A percentile compares a stretch with the other conserved stretches of the same genome.
phyloP scores from a whole-genome alignment of 2,329 filamentous ascomycete genomes.

The Teratosphaeria pseudoeucalypti region DNA sequence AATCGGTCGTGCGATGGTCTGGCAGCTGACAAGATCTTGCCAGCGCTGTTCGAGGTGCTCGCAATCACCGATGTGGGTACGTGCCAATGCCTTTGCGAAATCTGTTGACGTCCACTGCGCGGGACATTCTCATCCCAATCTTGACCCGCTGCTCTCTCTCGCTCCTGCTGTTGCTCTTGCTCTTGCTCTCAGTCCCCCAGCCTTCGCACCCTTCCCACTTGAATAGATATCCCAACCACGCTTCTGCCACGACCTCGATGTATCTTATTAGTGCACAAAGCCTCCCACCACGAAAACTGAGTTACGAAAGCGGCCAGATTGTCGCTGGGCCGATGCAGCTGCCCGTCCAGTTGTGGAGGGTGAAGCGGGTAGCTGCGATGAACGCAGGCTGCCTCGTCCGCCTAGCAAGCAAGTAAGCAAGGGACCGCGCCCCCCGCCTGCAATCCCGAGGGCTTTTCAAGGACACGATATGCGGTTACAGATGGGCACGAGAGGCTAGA shows the following conservation, averaged over 20 bases:
- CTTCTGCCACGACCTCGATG: background rate
- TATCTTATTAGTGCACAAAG: background rate
- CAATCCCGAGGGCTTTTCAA: background rate
- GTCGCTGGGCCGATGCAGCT: background rate
- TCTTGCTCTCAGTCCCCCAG: background rate
- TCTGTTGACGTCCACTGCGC: conserved; percentile 18
- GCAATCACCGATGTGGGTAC: conserved; percentile 20
- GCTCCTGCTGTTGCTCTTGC: background rate
- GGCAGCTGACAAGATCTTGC: background rate
- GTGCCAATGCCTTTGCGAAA: conserved; percentile 28
- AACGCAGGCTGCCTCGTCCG: background rate
- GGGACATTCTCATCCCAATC: conserved; percentile 16
- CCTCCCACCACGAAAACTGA: background rate
- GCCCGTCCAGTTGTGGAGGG: background rate
- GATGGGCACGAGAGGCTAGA: background rate
- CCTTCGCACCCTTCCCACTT: background rate
- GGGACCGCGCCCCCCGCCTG: background rate
- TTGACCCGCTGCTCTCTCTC: background rate
- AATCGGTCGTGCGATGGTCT: conserved; percentile 1
- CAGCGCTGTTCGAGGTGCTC: conserved; percentile 9
- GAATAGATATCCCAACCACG: background rate
- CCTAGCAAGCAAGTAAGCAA: background rate
- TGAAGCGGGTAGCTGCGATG: background rate
- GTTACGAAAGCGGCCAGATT: background rate
- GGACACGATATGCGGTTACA: background rate